These are phyloP conservation scores for Penicillium flavigenum DNA, from an alignment of 495 filamentous ascomycete genomes.

Conservation along the genomic window DNA sequence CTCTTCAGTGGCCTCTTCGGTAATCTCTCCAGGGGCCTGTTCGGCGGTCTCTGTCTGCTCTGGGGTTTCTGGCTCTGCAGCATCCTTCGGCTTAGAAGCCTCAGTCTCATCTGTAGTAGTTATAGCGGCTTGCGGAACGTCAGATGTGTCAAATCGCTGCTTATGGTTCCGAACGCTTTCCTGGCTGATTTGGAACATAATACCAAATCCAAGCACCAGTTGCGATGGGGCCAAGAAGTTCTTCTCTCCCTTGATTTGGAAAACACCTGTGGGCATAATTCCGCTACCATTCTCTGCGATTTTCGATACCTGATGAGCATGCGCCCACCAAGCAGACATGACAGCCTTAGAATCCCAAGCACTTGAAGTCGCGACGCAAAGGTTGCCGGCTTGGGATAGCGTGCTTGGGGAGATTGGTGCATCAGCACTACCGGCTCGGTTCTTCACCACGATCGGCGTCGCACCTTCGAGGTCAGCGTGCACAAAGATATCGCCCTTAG, in stretches of 20 bases:
- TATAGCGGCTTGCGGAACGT: conserved; percentile 27
- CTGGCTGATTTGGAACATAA: conserved; percentile 86
- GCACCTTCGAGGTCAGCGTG: conserved; percentile 89
- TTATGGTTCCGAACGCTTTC: conserved; percentile 79
- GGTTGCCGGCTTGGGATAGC: conserved; percentile 80
- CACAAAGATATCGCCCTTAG: conserved; percentile 87
- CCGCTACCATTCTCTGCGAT: conserved; percentile 69
- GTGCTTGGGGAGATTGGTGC: conserved; percentile 90
- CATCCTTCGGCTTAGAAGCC: background rate
- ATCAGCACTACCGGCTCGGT: conserved; percentile 68
- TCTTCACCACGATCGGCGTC: conserved; percentile 79
- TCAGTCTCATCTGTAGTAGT: conserved; percentile 10
- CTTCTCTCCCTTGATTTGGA: conserved; percentile 79
- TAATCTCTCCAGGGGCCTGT: background rate
- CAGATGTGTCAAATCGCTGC: conserved; percentile 55
- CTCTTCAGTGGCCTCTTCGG: background rate
- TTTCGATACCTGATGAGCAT: conserved; percentile 84
- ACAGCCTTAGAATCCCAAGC: conserved; percentile 96
- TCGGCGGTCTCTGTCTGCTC: background rate
- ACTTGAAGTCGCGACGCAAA: conserved; percentile 77
- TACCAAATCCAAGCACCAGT: conserved; percentile 78
- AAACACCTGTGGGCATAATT: conserved; percentile 70
- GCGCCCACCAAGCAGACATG: conserved; percentile 94
- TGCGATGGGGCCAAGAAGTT: conserved; percentile 89
- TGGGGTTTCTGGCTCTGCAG: background rate